A percentile compares a stretch with the other conserved stretches of the same genome.
Evolutionary conservation across 768 basidiomycete genomes (phyloP).

Genomic region (Sarcodon sp.): DNA sequence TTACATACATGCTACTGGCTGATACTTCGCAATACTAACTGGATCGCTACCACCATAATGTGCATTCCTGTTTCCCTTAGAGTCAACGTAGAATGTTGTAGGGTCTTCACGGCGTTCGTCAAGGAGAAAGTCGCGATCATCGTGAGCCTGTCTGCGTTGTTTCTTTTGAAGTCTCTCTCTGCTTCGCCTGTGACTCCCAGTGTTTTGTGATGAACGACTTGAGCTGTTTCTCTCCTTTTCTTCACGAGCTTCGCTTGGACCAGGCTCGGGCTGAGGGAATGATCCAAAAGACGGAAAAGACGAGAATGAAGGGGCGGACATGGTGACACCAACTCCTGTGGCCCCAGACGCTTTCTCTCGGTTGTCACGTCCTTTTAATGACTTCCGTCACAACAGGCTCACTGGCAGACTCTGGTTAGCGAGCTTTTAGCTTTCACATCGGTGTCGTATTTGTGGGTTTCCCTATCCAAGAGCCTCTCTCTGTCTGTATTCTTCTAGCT

Average conservation of each 20-base stretch:
- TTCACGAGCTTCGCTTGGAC: constrained; percentile 15
- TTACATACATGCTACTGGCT: not conserved
- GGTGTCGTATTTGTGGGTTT: not conserved
- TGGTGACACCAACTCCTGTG: too few species aligned
- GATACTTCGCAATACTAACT: not conserved
- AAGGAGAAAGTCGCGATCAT: constrained; percentile 10
- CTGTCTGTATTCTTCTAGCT: constrained; percentile 3
- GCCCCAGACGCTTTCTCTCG: too few species aligned
- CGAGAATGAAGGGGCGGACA: constrained; percentile 43
- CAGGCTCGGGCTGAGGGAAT: constrained; percentile 42
- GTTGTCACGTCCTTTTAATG: too few species aligned
- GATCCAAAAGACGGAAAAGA: constrained; percentile 52
- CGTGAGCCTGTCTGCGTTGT: constrained; percentile 8
- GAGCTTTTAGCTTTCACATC: not conserved
- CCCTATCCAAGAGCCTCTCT: not conserved
- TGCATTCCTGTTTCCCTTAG: not conserved
- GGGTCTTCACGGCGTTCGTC: not conserved
- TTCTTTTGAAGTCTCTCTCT: constrained; percentile 10
- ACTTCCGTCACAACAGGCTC: too few species aligned
- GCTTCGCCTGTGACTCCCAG: constrained; percentile 8
- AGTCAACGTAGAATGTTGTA: not conserved
- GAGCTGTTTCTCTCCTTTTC: too few species aligned
- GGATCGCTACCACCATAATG: not conserved
- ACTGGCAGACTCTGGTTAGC: not conserved
- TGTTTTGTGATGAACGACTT: constrained; percentile 3